phyloP scores from a whole-genome alignment of 805 yeast species.

The Ogataea ganodermae region DNA sequence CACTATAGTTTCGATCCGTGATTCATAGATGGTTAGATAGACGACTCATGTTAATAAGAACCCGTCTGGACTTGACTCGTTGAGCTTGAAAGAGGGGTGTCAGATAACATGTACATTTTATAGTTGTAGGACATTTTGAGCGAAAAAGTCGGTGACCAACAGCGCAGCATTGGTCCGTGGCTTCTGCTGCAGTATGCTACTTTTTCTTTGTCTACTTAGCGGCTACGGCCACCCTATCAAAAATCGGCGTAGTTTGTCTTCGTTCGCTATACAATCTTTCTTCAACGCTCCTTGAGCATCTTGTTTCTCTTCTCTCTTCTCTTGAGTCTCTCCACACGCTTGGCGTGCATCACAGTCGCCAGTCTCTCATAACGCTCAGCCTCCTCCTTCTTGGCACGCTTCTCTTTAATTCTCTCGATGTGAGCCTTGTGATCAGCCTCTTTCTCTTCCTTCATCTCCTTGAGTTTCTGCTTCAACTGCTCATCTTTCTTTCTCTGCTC shows the following conservation, averaged over 20 bases:
- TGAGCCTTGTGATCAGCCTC: slow-evolving; percentile 55
- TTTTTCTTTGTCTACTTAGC: too few species aligned
- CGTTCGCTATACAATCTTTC: not conserved
- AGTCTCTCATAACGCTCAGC: slow-evolving; percentile 81
- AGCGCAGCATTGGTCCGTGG: too few species aligned
- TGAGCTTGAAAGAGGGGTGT: slow-evolving; percentile 39
- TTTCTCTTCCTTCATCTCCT: slow-evolving; percentile 78
- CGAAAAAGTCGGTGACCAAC: not conserved
- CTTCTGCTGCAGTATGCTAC: too few species aligned
- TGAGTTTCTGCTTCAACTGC: slow-evolving; percentile 66
- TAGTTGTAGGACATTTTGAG: too few species aligned
- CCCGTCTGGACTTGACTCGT: slow-evolving; percentile 37
- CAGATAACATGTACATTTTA: slow-evolving; percentile 35
- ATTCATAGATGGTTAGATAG: slow-evolving; percentile 36
- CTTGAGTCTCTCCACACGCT: slow-evolving; percentile 86
- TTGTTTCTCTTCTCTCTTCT: slow-evolving; percentile 95
- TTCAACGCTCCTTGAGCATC: slow-evolving; percentile 78
- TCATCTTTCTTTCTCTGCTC: slow-evolving; percentile 65
- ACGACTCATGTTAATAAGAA: slow-evolving; percentile 35
- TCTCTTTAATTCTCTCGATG: slow-evolving; percentile 62
- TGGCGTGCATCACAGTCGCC: slow-evolving; percentile 87
- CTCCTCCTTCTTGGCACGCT: slow-evolving; percentile 81
- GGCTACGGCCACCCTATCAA: too few species aligned
- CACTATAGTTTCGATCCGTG: slow-evolving; percentile 35
- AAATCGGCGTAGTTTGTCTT: not conserved